These are phyloP conservation scores for Ophiosphaerella korrae DNA, from an alignment of 2,329 filamentous ascomycete species.

Conservation along the genomic window DNA sequence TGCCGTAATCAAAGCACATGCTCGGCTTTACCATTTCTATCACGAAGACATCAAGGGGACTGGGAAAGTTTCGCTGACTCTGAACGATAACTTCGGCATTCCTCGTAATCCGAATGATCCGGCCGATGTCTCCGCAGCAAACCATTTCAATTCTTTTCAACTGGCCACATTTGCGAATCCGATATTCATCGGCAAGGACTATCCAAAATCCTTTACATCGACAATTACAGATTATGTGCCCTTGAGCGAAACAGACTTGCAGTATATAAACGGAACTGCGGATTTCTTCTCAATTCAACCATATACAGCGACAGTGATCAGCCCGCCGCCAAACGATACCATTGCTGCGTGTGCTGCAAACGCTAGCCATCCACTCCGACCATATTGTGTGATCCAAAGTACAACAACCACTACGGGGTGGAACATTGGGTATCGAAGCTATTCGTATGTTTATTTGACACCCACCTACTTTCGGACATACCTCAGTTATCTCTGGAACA, in stretches of 20 bases:
- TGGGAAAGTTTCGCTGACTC: slow-evolving; percentile 58
- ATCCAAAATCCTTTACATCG: slow-evolving; percentile 54
- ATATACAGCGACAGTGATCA: slow-evolving; percentile 63
- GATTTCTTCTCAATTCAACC: slow-evolving; percentile 65
- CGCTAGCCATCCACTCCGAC: slow-evolving; percentile 52
- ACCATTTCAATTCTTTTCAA: slow-evolving; percentile 52
- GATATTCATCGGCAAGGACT: slow-evolving; percentile 58
- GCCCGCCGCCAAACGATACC: slow-evolving; percentile 50
- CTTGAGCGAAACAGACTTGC: slow-evolving; percentile 55
- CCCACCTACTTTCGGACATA: slow-evolving; percentile 63
- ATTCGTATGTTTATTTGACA: slow-evolving; percentile 63
- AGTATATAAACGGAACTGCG: slow-evolving; percentile 48
- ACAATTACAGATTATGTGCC: slow-evolving; percentile 47
- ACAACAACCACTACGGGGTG: slow-evolving; percentile 57
- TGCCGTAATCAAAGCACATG: slow-evolving; percentile 52
- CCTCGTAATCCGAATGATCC: slow-evolving; percentile 46
- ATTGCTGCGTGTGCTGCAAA: slow-evolving; percentile 57
- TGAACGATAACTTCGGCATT: slow-evolving; percentile 50
- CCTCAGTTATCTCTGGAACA: slow-evolving; percentile 65
- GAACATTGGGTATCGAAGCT: slow-evolving; percentile 63
- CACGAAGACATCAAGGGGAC: slow-evolving; percentile 58
- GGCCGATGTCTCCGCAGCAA: slow-evolving; percentile 52
- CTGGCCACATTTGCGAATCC: slow-evolving; percentile 59
- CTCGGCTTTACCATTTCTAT: slow-evolving; percentile 59
- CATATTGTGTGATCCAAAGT: slow-evolving; percentile 59